Conservation (phyloP, 2,329 filamentous ascomycete species). For the Talaromyces marneffei region DNA sequence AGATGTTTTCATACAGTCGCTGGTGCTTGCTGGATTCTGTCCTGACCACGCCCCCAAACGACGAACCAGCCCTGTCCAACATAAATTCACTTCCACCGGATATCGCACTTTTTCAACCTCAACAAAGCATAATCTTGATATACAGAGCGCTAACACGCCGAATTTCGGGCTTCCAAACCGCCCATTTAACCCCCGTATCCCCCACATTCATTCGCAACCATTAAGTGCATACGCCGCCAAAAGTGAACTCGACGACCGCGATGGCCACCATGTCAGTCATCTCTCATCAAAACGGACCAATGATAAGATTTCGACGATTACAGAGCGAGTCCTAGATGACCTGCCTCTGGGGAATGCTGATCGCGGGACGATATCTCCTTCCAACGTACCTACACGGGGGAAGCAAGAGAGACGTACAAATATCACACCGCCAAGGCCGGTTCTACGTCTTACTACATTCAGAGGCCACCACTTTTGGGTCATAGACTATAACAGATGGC, state of each 20-base stretch:
- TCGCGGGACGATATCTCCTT: background rate
- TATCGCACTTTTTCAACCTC: background rate
- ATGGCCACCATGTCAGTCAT: background rate
- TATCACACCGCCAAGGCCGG: background rate
- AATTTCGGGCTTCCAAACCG: background rate
- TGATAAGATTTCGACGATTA: background rate
- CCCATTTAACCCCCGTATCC: background rate
- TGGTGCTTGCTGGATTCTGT: slow-evolving; percentile 50
- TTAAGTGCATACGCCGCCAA: slow-evolving; percentile 6
- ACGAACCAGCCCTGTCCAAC: background rate
- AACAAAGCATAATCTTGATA: background rate
- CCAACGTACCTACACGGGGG: background rate
- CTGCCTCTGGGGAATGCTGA: background rate
- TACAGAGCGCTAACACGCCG: background rate
- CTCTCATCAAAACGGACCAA: background rate
- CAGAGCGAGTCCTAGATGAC: background rate
- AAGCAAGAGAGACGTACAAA: background rate
- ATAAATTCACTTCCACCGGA: background rate
- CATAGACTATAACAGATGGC: slow-evolving; percentile 33
- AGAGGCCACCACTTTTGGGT: background rate
- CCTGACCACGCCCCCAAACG: slow-evolving; percentile 40
- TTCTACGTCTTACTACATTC: background rate
- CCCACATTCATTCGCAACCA: slow-evolving; percentile 2
- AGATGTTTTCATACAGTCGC: slow-evolving; percentile 49
- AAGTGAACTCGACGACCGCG: background rate